Percentiles rank a stretch among this genome's conserved stretches.
phyloP scores from a whole-genome alignment of 768 basidiomycete species.

The Cyclocybe cylindracea region DNA sequence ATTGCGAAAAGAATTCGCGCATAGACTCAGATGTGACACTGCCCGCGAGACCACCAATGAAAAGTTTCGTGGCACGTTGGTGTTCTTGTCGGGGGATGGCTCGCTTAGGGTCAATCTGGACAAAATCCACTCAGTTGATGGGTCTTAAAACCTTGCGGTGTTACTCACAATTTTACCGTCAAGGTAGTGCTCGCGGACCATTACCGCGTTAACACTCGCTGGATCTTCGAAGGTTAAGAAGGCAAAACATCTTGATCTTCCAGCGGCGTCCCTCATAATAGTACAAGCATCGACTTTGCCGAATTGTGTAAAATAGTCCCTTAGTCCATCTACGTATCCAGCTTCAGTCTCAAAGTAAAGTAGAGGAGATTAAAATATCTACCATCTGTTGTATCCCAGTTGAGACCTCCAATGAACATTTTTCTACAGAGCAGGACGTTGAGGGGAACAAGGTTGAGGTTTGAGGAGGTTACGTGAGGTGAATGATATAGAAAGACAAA shows the following conservation, averaged over 20 bases:
- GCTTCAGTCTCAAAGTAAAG: constrained; percentile 36
- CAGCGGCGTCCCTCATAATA: constrained; percentile 97
- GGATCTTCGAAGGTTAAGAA: constrained; percentile 96
- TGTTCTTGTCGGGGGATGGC: constrained; percentile 97
- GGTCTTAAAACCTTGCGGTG: background rate
- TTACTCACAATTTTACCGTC: constrained; percentile 94
- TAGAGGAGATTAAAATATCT: constrained; percentile 43
- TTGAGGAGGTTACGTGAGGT: constrained; percentile 25
- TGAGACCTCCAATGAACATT: constrained; percentile 99
- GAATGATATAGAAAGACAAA: constrained; percentile 49
- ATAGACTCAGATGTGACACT: constrained; percentile 93
- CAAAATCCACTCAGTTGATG: background rate
- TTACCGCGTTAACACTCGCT: constrained; percentile 91
- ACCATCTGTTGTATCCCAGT: constrained; percentile 99
- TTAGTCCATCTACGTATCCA: constrained; percentile 61
- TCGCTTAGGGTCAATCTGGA: constrained; percentile 98
- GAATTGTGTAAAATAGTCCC: constrained; percentile 92
- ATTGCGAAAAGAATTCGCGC: constrained; percentile 91
- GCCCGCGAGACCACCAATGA: constrained; percentile 92
- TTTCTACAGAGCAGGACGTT: constrained; percentile 64
- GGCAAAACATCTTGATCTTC: constrained; percentile 95
- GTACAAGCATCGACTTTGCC: constrained; percentile 97
- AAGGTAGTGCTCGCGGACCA: constrained; percentile 92
- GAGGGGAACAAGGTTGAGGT: constrained; percentile 17
- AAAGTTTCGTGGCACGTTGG: constrained; percentile 89